Evolutionary conservation across 306 rosid species (phyloP), one percentile per base, ranked within the genome.

Genomic region (Cyclanthera cordifolia): DNA sequence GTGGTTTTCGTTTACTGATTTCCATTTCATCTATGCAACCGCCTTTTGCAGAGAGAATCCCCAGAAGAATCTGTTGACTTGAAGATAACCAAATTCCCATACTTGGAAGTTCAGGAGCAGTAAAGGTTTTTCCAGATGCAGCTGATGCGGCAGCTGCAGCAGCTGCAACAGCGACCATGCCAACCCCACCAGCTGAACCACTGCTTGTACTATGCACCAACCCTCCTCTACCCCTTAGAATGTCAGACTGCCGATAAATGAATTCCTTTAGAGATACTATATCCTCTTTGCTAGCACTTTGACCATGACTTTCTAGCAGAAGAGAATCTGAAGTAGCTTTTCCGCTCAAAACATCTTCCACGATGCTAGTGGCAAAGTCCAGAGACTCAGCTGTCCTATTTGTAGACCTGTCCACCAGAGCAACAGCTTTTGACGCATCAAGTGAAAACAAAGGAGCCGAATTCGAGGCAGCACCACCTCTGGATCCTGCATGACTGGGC

Each of bases 101-200:
- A 79, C 77, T 87, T 68, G 96, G 96, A 80, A 92, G 97, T 74
- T 89, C 90, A 7, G 89, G 95, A 69, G 93, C 71, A 48, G 75
- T 69, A 53, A 77, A 73, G 53, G 84, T 79, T 79, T 89, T 92
- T 64, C 92, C 87, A 27, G 96, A 89, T 50, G 90, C 82, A 76
- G 83, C 88, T 6, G 96, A 85, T 54, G 95, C 95, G 8, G 95
- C 96, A 9, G 96, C 96, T 9, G 94, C 95, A 21, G 92, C 96
- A 14, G 95, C 95, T 43, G 93, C 96, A 67, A 84, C 85, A 37
- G 96, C 97, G 66, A 77, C 96, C 96, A 91, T 88, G 79, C 97
- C 96, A 68, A 82, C 96, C 70, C 91, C 95, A 43, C 81, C 85
- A 72, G 84, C 84, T 57, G 95, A 78, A 25, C 93, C 90, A 71